A percentile compares a stretch with the other conserved stretches of the same genome.
Evolutionary conservation across 768 basidiomycete genomes (phyloP).

Genomic region (Mycena metata): DNA sequence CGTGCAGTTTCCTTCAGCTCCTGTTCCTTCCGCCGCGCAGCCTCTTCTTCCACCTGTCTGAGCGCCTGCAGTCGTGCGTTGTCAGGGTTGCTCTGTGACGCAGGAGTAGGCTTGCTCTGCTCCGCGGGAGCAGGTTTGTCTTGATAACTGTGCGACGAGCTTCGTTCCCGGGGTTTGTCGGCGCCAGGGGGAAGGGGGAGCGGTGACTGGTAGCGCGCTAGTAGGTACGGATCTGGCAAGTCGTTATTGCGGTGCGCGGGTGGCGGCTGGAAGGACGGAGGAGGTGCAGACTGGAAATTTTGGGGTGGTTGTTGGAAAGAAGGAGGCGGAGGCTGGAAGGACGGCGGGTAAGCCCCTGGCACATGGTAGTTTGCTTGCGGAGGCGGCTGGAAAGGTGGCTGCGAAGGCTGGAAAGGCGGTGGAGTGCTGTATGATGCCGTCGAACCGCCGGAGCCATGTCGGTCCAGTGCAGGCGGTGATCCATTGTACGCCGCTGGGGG

Average conservation of each 20-base stretch:
- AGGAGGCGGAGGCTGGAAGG: conserved; percentile 35
- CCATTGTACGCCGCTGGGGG: conserved; percentile 29
- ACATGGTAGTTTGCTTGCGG: conserved; percentile 20
- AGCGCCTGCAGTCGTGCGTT: conserved; percentile 49
- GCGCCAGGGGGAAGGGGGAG: conserved; percentile 65
- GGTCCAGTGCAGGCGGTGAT: neutral
- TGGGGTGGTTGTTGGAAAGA: conserved; percentile 28
- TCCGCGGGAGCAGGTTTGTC: conserved; percentile 38
- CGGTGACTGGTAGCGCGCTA: conserved; percentile 65
- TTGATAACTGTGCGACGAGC: conserved; percentile 38
- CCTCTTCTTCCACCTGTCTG: conserved; percentile 55
- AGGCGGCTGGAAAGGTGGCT: conserved; percentile 28
- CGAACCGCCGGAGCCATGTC: conserved; percentile 28
- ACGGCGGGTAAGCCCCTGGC: neutral
- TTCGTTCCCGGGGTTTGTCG: conserved; percentile 35
- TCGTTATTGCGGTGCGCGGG: conserved; percentile 39
- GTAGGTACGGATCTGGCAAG: conserved; percentile 58
- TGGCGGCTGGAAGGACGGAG: conserved; percentile 32
- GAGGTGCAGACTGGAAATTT: conserved; percentile 34
- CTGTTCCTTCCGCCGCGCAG: conserved; percentile 40
- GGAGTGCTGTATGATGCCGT: conserved; percentile 23
- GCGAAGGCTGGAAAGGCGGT: conserved; percentile 35
- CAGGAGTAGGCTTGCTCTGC: conserved; percentile 44
- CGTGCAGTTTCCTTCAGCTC: conserved; percentile 49
- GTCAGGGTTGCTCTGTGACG: conserved; percentile 43